Conservation (phyloP, 2,329 filamentous ascomycete species). For the Claviceps arundinis region DNA sequence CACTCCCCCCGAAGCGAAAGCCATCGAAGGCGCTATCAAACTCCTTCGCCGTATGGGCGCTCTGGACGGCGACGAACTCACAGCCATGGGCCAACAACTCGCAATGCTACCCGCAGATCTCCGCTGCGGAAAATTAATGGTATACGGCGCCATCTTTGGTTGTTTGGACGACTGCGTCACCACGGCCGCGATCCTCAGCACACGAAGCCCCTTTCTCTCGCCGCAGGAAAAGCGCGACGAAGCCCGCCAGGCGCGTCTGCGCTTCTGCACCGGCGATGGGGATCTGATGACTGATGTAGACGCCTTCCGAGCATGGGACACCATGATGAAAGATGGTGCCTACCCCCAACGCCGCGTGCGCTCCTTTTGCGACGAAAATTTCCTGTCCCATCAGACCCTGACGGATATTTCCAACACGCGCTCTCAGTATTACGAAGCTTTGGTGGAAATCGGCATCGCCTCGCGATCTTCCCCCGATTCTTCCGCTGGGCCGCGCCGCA, state of each 20-base stretch:
- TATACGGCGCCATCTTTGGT: slow-evolving; percentile 87
- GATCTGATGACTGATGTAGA: slow-evolving; percentile 79
- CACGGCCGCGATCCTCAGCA: slow-evolving; percentile 85
- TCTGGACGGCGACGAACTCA: slow-evolving; percentile 72
- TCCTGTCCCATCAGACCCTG: slow-evolving; percentile 70
- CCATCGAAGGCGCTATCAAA: slow-evolving; percentile 73
- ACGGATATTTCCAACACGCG: slow-evolving; percentile 80
- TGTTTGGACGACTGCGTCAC: slow-evolving; percentile 81
- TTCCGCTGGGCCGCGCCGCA: slow-evolving; percentile 14
- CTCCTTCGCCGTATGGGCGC: slow-evolving; percentile 78
- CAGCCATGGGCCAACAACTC: slow-evolving; percentile 83
- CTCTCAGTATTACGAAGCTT: slow-evolving; percentile 70
- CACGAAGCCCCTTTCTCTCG: slow-evolving; percentile 73
- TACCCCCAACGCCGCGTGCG: slow-evolving; percentile 50
- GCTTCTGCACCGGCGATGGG: slow-evolving; percentile 66
- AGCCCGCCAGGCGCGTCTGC: slow-evolving; percentile 60
- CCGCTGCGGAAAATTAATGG: slow-evolving; percentile 85
- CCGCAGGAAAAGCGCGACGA: slow-evolving; percentile 74
- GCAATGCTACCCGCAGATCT: slow-evolving; percentile 90
- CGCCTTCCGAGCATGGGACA: slow-evolving; percentile 72
- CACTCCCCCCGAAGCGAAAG: slow-evolving; percentile 73
- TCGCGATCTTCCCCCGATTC: slow-evolving; percentile 23
- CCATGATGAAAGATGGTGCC: slow-evolving; percentile 48
- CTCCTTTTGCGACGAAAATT: slow-evolving; percentile 73
- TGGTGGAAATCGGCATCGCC: slow-evolving; percentile 77